Base-by-base conservation (phyloP, 495 filamentous ascomycete genomes). In the Xylaria nigripes region DNA sequence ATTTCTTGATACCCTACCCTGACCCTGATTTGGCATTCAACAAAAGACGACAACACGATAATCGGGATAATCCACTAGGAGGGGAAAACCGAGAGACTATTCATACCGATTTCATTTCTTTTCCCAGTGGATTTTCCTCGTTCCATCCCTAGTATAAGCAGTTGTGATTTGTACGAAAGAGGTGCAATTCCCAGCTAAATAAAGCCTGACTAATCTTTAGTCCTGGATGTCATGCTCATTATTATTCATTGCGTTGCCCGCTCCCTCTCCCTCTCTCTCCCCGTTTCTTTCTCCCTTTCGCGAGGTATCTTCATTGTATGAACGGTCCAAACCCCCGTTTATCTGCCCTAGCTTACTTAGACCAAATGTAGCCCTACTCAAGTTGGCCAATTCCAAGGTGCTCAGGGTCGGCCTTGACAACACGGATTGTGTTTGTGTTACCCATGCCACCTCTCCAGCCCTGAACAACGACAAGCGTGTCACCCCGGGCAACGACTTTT, bases 361-460 rank as follows among this genome's bases (percentile, higher is more conserved):
- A 19, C 5, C 12, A 12, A n/a, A 12, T 40, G 1, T 18, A 19
- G 16, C 18, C 19, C 19, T 56, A 57, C 41, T 51, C 47, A n/a
- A 57, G 48, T 24, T 50, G 34, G 34, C 66, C 70, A 51, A 75
- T 62, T 41, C 77, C 77, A 22, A 81, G 70, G 58, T 74, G 65
- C 19, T 72, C 64, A 6, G 73, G 66, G 57, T 81, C 78, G 21
- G 78, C 78, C 69, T 76, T 78, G 57, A 81, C 75, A 43, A 81
- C 76, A 54, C 78, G 78, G 56, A 79, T 68, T 22, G 93, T 97
- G 77, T 97, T 98, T 59, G 93, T 98, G 78, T 98, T 91, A 58
- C 93, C 93, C 84, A 90, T 87, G 50, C 93, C 94, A 61, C 93
- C 93, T 67, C 89, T 82, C 93, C 93, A 98, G 69, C 94, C 93